Percentiles rank a stretch among this genome's conserved stretches.
These are phyloP conservation scores for Beauveria bassiana DNA, from an alignment of 2,329 filamentous ascomycete genomes.

Conservation along the genomic window DNA sequence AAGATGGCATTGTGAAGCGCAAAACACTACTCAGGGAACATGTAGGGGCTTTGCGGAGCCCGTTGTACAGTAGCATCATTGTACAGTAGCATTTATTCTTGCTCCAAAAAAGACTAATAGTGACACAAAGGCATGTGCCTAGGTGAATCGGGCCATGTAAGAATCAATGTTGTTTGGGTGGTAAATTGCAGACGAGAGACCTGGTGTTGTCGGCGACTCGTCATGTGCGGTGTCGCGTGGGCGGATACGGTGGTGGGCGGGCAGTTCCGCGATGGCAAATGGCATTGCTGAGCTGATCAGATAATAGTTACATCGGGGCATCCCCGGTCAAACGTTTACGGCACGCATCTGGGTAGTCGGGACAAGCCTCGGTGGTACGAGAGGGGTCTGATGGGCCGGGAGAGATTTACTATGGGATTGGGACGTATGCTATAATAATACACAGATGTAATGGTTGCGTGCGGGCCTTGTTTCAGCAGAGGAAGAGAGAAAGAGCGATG, in stretches of 20 bases:
- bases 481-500: no score
- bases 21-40: background rate
- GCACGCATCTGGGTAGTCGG: background rate
- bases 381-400: background rate
- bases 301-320: no score
- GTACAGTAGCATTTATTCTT: background rate
- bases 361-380: background rate
- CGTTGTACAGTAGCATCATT: background rate
- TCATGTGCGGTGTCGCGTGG: no score
- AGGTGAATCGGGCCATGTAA: background rate
- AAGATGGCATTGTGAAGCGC: background rate
- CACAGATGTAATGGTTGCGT: no score
- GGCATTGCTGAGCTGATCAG: conserved; percentile 6
- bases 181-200: no score
- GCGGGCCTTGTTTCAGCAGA: no score
- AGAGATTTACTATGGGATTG: no score
- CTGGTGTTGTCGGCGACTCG: no score
- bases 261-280: no score
- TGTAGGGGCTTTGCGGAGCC: background rate
- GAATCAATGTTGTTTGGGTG: background rate
- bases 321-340: no score
- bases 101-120: background rate
- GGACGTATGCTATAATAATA: no score
- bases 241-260: no score
- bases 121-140: background rate